Evolutionary conservation across 345 rosid species (phyloP), one percentile per base, ranked within the genome.

Genomic region (Lumnitzera littorea): DNA sequence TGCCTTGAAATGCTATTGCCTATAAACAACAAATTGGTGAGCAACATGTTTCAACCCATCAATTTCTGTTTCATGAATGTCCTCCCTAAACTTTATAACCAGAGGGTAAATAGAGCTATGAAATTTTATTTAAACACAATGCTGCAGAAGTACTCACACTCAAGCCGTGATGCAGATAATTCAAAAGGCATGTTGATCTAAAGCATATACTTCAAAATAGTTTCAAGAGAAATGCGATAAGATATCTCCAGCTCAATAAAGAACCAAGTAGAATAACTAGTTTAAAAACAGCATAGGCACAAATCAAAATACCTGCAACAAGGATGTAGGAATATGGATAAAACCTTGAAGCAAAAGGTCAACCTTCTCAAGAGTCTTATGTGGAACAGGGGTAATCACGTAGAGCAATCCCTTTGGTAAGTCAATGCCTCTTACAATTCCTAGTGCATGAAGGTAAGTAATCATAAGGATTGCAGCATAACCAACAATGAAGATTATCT

Each of bases 391-490:
- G 24, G 99, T 86, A 70, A 90, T 83, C 67, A 94, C 73, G 65
- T 88, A 86, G 5, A 90, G 75, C 62, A 83, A 55, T 50, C 87
- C 87, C 68, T 78, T 88, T 57, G 67, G 62, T 0, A 76, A 67
- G 80, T 94, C 99, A 29, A 90, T 82, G 51, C 92, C 95, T 71
- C 99, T 79, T 58, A 94, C 88, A 62, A 94, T 86, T 59, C 97
- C 99, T 94, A 73, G 63, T n/a, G 52, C 57, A 67, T 43, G 36
- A 51, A 46, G 55, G 64, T 56, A 61, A 51, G 24, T 46, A 53
- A 62, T 57, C 56, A 14, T 24, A 53, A 46, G 64, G 20, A 50
- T 55, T 13, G 25, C 3, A 36, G 43, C 43, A 36, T 36, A 36
- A 9, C 43, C 43, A 36, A 9, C 7, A 36, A 36, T 5, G 9